These are phyloP conservation scores for Metrosideros polymorpha DNA, from an alignment of 441 rosid species.

Conservation along the genomic window DNA sequence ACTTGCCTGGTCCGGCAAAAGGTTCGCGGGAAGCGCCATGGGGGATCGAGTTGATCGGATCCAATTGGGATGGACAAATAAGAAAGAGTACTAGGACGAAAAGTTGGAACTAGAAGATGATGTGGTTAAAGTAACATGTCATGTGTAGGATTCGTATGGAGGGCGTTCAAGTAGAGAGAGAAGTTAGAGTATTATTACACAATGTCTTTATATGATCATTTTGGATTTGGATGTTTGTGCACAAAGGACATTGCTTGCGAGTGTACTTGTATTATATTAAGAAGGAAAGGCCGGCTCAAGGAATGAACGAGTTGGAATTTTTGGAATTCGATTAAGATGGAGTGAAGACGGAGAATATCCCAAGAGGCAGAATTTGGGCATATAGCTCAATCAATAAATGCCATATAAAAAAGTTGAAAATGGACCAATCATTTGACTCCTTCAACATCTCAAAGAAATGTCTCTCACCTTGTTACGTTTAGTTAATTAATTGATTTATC, in stretches of 20 bases:
- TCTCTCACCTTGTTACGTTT: neutral
- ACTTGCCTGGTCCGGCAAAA: neutral
- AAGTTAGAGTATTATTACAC: neutral
- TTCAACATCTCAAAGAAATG: neutral
- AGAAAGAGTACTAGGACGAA: neutral
- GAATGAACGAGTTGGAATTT: neutral
- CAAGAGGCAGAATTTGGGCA: neutral
- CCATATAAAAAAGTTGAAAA: neutral
- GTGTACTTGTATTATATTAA: neutral
- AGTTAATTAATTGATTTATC: neutral
- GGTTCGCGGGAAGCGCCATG: neutral
- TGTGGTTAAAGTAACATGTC: neutral
- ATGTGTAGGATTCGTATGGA: neutral
- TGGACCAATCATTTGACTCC: neutral
- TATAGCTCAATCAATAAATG: neutral
- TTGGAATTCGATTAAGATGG: neutral
- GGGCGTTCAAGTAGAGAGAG: neutral
- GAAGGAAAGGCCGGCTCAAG: neutral
- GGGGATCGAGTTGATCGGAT: neutral
- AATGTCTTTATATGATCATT: neutral
- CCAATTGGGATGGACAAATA: fast-evolving
- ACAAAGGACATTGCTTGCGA: neutral
- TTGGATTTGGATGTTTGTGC: neutral
- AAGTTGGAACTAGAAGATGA: neutral
- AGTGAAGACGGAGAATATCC: neutral